phyloP scores from a whole-genome alignment of 2,329 filamentous ascomycete genomes.

The Calcarisporium arbuscula region DNA sequence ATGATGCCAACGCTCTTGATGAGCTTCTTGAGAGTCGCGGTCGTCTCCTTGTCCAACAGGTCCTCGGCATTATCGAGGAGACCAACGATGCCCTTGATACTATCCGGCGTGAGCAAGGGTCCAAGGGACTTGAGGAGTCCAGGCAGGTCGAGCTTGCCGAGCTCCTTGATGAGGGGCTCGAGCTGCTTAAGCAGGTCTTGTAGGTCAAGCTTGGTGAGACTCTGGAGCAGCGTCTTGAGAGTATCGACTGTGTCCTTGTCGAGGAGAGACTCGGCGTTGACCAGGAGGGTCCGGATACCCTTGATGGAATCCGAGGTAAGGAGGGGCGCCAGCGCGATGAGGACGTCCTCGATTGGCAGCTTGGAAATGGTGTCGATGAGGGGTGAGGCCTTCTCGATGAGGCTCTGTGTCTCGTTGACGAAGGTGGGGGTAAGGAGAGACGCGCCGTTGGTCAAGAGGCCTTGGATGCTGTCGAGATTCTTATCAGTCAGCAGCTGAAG shows the following conservation, averaged over 20 bases:
- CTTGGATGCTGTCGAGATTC: conserved; percentile 26
- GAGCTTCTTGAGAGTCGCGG: too few relatives aligned
- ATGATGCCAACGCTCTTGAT: too few relatives aligned
- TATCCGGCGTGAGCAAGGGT: conserved; percentile 24
- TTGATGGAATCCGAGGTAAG: conserved; percentile 20
- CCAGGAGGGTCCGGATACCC: conserved; percentile 18
- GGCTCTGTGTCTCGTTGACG: conserved; percentile 25
- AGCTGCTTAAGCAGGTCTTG: conserved; percentile 23
- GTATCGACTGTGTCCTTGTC: too few relatives aligned
- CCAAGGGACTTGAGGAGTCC: conserved; percentile 20
- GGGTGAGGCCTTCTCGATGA: conserved; percentile 27
- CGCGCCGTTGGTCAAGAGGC: conserved; percentile 29
- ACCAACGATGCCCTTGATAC: conserved; percentile 23
- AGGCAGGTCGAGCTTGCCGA: conserved; percentile 24
- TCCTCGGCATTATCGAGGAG: conserved; percentile 25
- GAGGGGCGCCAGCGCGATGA: conserved; percentile 19
- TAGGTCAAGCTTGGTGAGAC: conserved; percentile 27
- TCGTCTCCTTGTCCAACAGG: conserved; percentile 22
- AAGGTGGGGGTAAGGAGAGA: conserved; percentile 25
- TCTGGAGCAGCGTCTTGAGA: conserved; percentile 25
- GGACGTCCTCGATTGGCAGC: conserved; percentile 26
- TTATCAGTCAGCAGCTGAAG: conserved; percentile 23
- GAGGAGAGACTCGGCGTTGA: conserved; percentile 20
- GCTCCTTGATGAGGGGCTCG: conserved; percentile 21
- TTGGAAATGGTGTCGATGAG: conserved; percentile 21